Evolutionary conservation across 768 basidiomycete species (phyloP), one percentile per base, ranked within the genome.

Genomic region (Dictyophora rubrovolvata): DNA sequence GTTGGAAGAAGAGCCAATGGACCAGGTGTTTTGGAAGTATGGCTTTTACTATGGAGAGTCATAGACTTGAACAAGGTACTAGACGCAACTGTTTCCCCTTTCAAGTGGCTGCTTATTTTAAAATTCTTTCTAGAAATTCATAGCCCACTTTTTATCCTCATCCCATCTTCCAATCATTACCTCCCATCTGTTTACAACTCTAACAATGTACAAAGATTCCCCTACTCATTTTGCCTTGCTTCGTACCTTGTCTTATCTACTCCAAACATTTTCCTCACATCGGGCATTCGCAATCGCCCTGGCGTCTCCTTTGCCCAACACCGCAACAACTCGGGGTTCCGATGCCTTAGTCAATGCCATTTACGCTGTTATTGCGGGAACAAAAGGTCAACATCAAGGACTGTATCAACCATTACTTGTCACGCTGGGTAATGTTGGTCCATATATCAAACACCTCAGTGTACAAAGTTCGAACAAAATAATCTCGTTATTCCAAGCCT

Each of bases 381-480:
- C 93, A 1, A 85, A 90, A 0, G 92, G 92, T 1, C 69, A 75
- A 49, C 74, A 96, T 36, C 87, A 84, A 65, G 87, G 88, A 3
- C 72, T 96, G 18, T 97, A 98, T 70, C 94, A 94, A 1, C 90
- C 96, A 2, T 78, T 97, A 35, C 84, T 96, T 59, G 94, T 98
- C 53, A 82, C 90, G 0, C 74, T 99, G 34, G 84, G 89, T 12
- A 99, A 99, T 69, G 77, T 82, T 14, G 89, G 93, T 0, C 93
- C 95, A 0, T 85, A 89, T 70, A 81, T 96, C 64, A 86, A 84
- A 70, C 81, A 87, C 63, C 75, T 96, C 20, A 84, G 85, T 46
- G 81, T 93, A 52, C 83, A 85, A 34, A 84, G 92, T 12, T 87
- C 93, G 2, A 87, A 89, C 5, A 80, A 89, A 17, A 77, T 99